These are phyloP conservation scores for Dactylellina leptospora DNA, from an alignment of 2,329 filamentous ascomycete genomes.

Conservation along the genomic window DNA sequence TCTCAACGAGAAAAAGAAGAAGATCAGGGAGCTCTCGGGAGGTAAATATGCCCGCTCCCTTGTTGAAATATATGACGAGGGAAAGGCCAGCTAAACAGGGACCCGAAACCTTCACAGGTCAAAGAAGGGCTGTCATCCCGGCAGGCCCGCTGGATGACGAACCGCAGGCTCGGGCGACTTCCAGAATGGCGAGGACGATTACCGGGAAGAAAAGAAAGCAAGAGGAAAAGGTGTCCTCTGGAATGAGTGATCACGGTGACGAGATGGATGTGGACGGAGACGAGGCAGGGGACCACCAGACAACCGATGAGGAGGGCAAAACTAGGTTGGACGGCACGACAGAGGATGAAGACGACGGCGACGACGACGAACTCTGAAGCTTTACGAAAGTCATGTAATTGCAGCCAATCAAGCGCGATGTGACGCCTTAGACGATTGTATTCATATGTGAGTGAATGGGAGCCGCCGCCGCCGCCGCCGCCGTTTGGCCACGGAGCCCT, in stretches of 20 bases:
- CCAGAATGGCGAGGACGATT: neutral
- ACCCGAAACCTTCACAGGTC: neutral
- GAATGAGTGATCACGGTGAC: neutral
- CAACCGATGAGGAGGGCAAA: constrained; percentile 38
- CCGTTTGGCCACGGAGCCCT: constrained; percentile 3
- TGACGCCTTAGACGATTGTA: neutral
- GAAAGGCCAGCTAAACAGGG: neutral
- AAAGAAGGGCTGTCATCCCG: neutral
- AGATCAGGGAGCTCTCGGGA: constrained; percentile 30
- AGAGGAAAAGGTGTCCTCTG: neutral
- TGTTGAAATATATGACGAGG: neutral
- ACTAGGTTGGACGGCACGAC: constrained; percentile 17
- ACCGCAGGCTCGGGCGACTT: neutral
- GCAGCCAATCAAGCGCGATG: too few relatives aligned
- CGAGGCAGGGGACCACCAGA: constrained; percentile 32
- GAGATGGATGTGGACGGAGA: constrained; percentile 14
- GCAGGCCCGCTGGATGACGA: neutral
- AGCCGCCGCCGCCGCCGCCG: neutral
- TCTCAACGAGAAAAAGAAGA: constrained; percentile 51
- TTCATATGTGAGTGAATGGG: too few relatives aligned
- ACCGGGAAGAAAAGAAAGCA: constrained; percentile 38
- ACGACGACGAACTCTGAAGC: too few relatives aligned
- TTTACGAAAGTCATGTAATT: too few relatives aligned
- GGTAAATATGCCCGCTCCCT: constrained; percentile 6
- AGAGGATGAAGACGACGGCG: constrained; percentile 37